Evolutionary conservation across 805 yeast genomes (phyloP), one percentile per base, ranked within the genome.

Genomic region (Candida tibetensis): DNA sequence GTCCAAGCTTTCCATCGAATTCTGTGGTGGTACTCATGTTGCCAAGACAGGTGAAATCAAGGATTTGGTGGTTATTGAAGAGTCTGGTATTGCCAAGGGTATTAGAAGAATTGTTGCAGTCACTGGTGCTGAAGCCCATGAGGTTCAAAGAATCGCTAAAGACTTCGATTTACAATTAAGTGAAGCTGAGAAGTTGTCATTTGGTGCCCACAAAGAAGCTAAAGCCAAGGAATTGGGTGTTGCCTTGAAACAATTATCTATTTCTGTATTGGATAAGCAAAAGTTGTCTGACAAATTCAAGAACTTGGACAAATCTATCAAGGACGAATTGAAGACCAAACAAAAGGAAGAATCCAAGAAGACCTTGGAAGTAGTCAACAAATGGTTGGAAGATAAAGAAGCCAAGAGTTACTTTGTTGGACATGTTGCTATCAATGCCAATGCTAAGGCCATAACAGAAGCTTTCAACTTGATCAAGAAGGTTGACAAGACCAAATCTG

Each of bases 21-120:
- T 93, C 75, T 93, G 99, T 69, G 99, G 99, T 69, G 99, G 99
- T 68, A 93, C 99, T 9, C 99, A 93, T 57, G 96, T 93, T 49
- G 74, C 78, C 34, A 83, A 85, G 65, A 91, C 98, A 14, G 85
- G 91, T 44, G 98, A 91, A 44, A 93, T 93, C 60, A 89, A 89
- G 62, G 91, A 86, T 50, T 77, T 93, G 48, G 86, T 93, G 25
- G 77, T 93, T 38, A 71, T 84, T 46, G 99, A 93, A 72, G 99
- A 93, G 68, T 79, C 87, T 47, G 98, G 99, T 66, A 93, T 93
- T 63, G 98, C 99, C 44, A 93, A 93, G 71, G 99, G 99, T 67
- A 88, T 89, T 46, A 82, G 99, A 70, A 87, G 99, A 75, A 85
- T 93, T 60, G 96, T 93, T 41, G 98, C 96, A 18, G 96, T 93